Percentiles rank a stretch among this genome's conserved stretches.
phyloP scores from a whole-genome alignment of 805 yeast species.

The Clavispora phyllophila region DNA sequence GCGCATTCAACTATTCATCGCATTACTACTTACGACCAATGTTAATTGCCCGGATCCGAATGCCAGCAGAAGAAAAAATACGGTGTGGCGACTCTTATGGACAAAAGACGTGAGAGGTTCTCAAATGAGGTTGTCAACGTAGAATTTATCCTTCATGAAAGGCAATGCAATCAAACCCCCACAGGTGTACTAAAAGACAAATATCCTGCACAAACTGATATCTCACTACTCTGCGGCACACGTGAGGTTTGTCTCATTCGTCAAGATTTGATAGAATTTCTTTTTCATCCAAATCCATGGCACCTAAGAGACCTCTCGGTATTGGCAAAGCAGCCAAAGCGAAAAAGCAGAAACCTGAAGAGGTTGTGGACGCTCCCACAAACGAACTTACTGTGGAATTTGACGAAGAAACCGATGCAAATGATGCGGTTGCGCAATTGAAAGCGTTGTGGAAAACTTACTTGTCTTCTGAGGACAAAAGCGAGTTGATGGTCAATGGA shows the following conservation, averaged over 20 bases:
- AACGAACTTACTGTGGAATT: slow-evolving; percentile 53
- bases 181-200: no score
- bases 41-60: no score
- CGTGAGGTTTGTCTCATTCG: background rate
- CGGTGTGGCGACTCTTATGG: no score
- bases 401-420: slow-evolving; percentile 63
- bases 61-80: no score
- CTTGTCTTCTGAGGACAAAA: slow-evolving; percentile 49
- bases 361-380: slow-evolving; percentile 2
- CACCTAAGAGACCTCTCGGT: slow-evolving; percentile 35
- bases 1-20: no score
- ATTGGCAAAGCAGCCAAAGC: slow-evolving; percentile 28
- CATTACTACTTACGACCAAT: no score
- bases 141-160: no score
- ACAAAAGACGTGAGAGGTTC: no score
- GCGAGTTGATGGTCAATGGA: slow-evolving; percentile 69
- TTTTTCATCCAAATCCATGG: slow-evolving; percentile 4
- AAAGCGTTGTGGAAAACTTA: slow-evolving; percentile 68
- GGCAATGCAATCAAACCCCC: no score
- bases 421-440: slow-evolving; percentile 76
- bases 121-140: no score
- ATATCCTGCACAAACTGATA: no score
- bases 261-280: no score
- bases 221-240: background rate
- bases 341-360: slow-evolving; percentile 20